Evolutionary conservation across 2,329 filamentous ascomycete species (phyloP).

Genomic region (Plectosphaerella plurivora): DNA sequence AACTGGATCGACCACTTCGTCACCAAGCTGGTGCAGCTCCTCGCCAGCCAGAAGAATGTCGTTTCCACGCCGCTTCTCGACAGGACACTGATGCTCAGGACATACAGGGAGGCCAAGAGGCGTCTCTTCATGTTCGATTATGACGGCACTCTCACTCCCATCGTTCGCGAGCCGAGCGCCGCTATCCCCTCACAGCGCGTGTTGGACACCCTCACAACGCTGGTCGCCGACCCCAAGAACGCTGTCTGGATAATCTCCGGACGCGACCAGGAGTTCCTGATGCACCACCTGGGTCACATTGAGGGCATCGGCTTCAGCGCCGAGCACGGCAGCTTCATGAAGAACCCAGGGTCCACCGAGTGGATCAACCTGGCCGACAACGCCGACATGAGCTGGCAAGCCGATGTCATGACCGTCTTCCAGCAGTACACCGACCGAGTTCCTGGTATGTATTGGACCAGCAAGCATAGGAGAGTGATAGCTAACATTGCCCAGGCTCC

Average conservation of each 20-base stretch:
- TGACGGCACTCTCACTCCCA: slow-evolving; percentile 92
- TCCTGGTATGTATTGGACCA: slow-evolving; percentile 53
- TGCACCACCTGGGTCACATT: slow-evolving; percentile 91
- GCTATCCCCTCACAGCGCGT: slow-evolving; percentile 84
- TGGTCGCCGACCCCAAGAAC: slow-evolving; percentile 78
- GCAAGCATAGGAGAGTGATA: background rate
- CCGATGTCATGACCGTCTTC: slow-evolving; percentile 78
- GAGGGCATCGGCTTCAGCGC: slow-evolving; percentile 86
- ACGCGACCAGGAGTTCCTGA: slow-evolving; percentile 85
- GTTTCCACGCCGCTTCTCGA: slow-evolving; percentile 80
- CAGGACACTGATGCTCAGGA: slow-evolving; percentile 62
- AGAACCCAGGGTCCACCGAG: slow-evolving; percentile 66
- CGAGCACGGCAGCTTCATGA: slow-evolving; percentile 95
- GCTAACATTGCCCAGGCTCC: slow-evolving; percentile 50
- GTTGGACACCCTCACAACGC: slow-evolving; percentile 70
- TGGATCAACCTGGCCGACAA: slow-evolving; percentile 90
- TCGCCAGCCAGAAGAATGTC: slow-evolving; percentile 70
- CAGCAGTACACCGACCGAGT: slow-evolving; percentile 84
- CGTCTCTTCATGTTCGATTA: slow-evolving; percentile 99
- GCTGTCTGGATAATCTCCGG: slow-evolving; percentile 98
- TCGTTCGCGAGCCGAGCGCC: slow-evolving; percentile 85
- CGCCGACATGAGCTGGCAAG: slow-evolving; percentile 89
- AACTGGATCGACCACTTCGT: slow-evolving; percentile 80
- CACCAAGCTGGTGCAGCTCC: slow-evolving; percentile 71
- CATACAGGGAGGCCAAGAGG: slow-evolving; percentile 71